phyloP scores from a whole-genome alignment of 169 alveolate genomes.

The Plasmodium gallinaceum region DNA sequence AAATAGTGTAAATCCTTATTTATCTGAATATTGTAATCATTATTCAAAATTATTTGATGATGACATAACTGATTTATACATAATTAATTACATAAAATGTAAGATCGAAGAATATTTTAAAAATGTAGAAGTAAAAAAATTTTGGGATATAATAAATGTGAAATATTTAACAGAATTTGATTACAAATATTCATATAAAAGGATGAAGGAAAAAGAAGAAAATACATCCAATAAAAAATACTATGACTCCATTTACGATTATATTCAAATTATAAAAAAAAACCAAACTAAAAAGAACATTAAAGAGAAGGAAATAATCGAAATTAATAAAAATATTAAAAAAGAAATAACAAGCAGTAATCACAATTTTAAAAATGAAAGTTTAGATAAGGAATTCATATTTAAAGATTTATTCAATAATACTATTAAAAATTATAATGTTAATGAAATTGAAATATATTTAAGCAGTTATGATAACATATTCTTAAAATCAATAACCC shows the following conservation, averaged over 20 bases:
- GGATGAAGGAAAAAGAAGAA: not conserved
- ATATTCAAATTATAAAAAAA: constrained; percentile 54
- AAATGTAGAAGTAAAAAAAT: constrained; percentile 64
- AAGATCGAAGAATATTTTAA: constrained; percentile 69
- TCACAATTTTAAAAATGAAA: constrained; percentile 3
- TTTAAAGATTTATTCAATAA: constrained; percentile 55
- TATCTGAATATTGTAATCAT: not conserved
- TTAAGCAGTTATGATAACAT: constrained; percentile 56
- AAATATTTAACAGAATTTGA: constrained; percentile 42
- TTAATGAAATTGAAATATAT: constrained; percentile 44
- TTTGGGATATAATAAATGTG: constrained; percentile 58
- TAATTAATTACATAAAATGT: constrained; percentile 42
- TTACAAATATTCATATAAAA: constrained; percentile 10
- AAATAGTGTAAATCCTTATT: not conserved
- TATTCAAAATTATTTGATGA: not conserved
- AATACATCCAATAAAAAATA: not conserved
- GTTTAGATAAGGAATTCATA: constrained; percentile 29
- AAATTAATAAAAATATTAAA: not conserved
- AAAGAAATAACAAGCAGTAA: not conserved
- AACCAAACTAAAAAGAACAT: constrained; percentile 18
- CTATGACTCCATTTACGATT: constrained; percentile 58
- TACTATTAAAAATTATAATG: constrained; percentile 24
- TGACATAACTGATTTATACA: constrained; percentile 38
- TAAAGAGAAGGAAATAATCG: constrained; percentile 22
- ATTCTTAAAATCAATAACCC: constrained; percentile 47